Conservation (phyloP, 306 rosid genomes). For the Macrotyloma uniflorum region DNA sequence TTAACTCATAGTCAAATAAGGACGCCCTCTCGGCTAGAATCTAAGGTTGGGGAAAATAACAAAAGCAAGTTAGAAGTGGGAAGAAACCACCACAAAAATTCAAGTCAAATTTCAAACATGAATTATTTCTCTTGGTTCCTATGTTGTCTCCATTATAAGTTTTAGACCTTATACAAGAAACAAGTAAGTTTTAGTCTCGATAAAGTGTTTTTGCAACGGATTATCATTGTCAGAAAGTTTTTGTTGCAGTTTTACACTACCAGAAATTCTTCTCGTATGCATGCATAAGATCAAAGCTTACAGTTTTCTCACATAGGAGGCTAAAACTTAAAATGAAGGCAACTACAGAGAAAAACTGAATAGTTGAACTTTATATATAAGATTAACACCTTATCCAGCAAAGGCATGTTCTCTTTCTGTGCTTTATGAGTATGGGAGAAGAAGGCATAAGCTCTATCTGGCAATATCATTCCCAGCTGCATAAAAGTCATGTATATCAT, state of each 20-base stretch:
- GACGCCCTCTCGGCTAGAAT: slow-evolving; percentile 76
- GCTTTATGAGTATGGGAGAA: slow-evolving; percentile 98
- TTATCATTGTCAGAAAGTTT: too few species aligned
- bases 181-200: too few species aligned
- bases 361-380: background rate
- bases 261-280: too few species aligned
- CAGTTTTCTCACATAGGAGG: too few species aligned
- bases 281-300: background rate
- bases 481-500: slow-evolving; percentile 5
- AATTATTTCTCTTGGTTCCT: background rate
- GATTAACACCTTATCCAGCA: slow-evolving; percentile 67
- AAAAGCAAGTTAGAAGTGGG: slow-evolving; percentile 8
- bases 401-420: slow-evolving; percentile 92
- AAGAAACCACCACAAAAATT: slow-evolving; percentile 23
- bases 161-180: too few species aligned
- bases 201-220: too few species aligned
- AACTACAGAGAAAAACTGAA: background rate
- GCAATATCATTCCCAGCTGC: slow-evolving; percentile 88
- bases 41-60: slow-evolving; percentile 37
- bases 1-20: slow-evolving; percentile 85
- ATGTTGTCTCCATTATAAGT: too few species aligned
- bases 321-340: background rate
- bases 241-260: too few species aligned
- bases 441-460: slow-evolving; percentile 88
- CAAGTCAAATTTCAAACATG: background rate